Evolutionary conservation across 2,329 filamentous ascomycete species (phyloP), one percentile per base, ranked within the genome.

Genomic region (Sclerotinia spermophila): DNA sequence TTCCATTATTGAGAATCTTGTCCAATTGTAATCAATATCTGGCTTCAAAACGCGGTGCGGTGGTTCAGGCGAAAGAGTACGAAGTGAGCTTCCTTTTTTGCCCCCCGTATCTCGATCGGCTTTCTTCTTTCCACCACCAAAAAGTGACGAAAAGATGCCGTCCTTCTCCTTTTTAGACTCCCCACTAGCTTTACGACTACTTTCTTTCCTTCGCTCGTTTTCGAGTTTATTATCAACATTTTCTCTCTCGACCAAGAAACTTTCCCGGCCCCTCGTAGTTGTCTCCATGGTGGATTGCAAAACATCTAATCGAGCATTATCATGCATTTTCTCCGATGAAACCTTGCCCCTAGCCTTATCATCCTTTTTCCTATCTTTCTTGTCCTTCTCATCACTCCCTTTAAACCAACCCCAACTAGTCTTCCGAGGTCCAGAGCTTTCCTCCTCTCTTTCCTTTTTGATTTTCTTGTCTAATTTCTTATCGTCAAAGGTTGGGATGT

Each of bases 1-100:
- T 81, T 98, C 95, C 69, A 97, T 84, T 68, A 99, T 95, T 19
- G 94, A 94, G 78, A 98, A 99, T 58, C 96, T 87, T 1, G 94
- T 96, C 92, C 96, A 99, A 76, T 94, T 92, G 81, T 97, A 99
- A 81, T 98, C 95, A 73, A 97, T 86, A 78, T 98, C 95, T 6
- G 96, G 91, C 74, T 89, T 90, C 69, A 97, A 83, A 48, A 90
- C 86, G 66, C 91, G 89, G 73, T 89, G 88, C 19, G 87, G 86
- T n/a, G 90, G 90, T 56, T 97, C 94, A 3, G 95, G 94, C 0
- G 94, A 97, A 11, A 93, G 83, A 8, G 90, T 89, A 68, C 93
- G 88, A 62, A 91, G 88, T 11, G 85, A 85, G 75, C 90, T 89
- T 45, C 84, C 86, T 81, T 94, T 96, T 82, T 93, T 94, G 75